Percentiles rank a stretch among this genome's conserved stretches.
phyloP scores from a whole-genome alignment of 352 stramenopile species.

The Phytophthora pistaciae region DNA sequence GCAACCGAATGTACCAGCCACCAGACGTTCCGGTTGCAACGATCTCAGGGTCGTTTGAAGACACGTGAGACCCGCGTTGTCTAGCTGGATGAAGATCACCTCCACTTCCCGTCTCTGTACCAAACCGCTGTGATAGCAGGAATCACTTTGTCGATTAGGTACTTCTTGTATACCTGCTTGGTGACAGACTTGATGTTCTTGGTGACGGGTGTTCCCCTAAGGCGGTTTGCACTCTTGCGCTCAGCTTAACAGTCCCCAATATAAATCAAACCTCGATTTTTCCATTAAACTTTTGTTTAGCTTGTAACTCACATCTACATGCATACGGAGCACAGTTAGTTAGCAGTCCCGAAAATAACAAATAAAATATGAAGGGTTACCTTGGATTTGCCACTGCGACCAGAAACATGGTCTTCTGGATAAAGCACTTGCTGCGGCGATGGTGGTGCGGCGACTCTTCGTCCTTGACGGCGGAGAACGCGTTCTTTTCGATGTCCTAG shows the following conservation, averaged over 20 bases:
- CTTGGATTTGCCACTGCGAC: neutral
- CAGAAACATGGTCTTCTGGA: conserved; percentile 3
- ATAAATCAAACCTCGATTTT: neutral
- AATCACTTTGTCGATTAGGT: conserved; percentile 29
- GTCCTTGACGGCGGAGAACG: neutral
- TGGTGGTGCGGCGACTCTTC: neutral
- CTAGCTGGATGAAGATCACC: conserved; percentile 36
- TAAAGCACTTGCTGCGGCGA: conserved; percentile 21
- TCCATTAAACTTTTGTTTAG: neutral
- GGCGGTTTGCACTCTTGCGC: neutral
- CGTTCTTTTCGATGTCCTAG: conserved; percentile 8
- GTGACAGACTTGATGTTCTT: neutral
- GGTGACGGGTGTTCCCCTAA: neutral
- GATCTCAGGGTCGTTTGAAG: conserved; percentile 24
- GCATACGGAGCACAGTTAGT: neutral
- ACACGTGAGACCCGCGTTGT: conserved; percentile 37
- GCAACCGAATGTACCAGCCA: conserved; percentile 32
- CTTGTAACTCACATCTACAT: neutral
- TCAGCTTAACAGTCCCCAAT: neutral
- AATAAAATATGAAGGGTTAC: neutral
- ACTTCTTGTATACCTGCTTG: conserved; percentile 24
- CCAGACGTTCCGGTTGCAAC: conserved; percentile 2
- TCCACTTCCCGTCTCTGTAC: conserved; percentile 7
- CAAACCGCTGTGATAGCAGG: conserved; percentile 32
- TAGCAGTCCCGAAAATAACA: neutral